Percentiles rank a stretch among this genome's conserved stretches.
These are phyloP conservation scores for Sphaerulina populicola DNA, from an alignment of 2,329 filamentous ascomycete genomes.

Conservation along the genomic window DNA sequence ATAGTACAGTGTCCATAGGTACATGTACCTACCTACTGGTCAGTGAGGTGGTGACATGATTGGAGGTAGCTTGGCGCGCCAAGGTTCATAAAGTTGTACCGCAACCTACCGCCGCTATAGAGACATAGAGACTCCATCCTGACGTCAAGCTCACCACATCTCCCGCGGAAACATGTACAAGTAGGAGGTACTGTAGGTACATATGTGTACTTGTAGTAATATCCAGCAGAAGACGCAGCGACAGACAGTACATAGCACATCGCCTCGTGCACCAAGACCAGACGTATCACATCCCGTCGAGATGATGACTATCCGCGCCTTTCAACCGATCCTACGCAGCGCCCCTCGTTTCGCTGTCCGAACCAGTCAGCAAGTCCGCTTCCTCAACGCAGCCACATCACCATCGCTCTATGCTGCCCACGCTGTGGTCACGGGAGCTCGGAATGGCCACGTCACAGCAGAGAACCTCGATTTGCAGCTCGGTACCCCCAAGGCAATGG, in stretches of 20 bases:
- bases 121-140: too few species aligned
- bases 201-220: neutral
- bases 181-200: too few species aligned
- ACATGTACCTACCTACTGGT: too few species aligned
- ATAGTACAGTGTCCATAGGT: too few species aligned
- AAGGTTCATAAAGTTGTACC: too few species aligned
- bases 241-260: too few species aligned
- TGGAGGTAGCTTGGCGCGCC: too few species aligned
- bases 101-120: too few species aligned
- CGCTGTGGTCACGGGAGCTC: slow-evolving; percentile 16
- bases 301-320: slow-evolving; percentile 1
- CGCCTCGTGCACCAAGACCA: neutral
- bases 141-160: too few species aligned
- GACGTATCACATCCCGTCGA: neutral
- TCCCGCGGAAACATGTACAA: too few species aligned
- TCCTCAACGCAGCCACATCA: slow-evolving; percentile 15
- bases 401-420: slow-evolving; percentile 15
- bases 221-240: neutral
- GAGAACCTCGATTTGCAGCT: slow-evolving; percentile 15
- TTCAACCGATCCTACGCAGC: slow-evolving; percentile 12
- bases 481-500: slow-evolving; percentile 15
- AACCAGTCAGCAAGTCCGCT: slow-evolving; percentile 9
- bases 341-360: slow-evolving; percentile 7
- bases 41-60: too few species aligned
- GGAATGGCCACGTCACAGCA: slow-evolving; percentile 15